phyloP scores from a whole-genome alignment of 208 protist species.

The Tetramitus jugosus region DNA sequence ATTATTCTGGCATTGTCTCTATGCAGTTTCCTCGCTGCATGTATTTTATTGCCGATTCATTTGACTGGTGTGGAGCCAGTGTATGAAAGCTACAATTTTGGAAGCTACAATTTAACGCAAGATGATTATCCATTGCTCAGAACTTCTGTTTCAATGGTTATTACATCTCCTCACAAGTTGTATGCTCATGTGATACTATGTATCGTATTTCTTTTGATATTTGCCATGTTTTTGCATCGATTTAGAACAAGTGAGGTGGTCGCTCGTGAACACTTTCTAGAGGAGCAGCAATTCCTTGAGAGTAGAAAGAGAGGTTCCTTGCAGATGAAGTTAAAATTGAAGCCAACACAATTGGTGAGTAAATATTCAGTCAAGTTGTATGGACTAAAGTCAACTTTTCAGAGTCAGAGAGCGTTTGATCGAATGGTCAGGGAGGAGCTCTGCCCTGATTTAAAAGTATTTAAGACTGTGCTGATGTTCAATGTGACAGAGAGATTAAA shows the following conservation, averaged over 20 bases:
- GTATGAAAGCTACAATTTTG: neutral
- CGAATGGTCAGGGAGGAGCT: neutral
- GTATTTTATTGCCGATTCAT: neutral
- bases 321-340: too few species aligned
- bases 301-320: neutral
- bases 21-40: neutral
- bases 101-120: neutral
- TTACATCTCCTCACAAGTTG: neutral
- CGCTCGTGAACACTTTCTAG: neutral
- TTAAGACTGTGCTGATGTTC: neutral
- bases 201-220: neutral
- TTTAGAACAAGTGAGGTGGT: constrained; percentile 7
- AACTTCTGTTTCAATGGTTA: constrained; percentile 8
- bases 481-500: constrained; percentile 13
- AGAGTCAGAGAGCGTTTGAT: neutral
- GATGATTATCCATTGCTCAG: neutral
- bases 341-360: neutral
- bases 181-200: neutral
- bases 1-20: neutral
- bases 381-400: neutral
- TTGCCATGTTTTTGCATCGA: neutral
- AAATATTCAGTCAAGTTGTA: neutral
- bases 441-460: neutral
- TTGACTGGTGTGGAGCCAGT: neutral
- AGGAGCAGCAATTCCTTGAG: neutral